phyloP scores from a whole-genome alignment of 1,284 basidiomycete species.

The Ustilago curta region DNA sequence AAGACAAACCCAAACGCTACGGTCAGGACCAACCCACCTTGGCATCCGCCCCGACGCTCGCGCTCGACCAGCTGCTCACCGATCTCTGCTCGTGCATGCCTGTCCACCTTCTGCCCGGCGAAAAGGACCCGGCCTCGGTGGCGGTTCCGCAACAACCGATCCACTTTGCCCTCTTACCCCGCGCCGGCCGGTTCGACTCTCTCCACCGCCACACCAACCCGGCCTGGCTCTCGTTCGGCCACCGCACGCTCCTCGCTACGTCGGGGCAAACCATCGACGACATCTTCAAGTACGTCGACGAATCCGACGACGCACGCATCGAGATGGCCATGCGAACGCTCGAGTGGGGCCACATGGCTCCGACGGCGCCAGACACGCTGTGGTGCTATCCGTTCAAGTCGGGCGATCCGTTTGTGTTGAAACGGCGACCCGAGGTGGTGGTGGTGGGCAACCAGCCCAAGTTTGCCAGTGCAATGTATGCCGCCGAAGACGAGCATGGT shows the following conservation, averaged over 20 bases:
- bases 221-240: constrained; percentile 78
- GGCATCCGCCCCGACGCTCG: constrained; percentile 68
- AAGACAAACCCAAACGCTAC: constrained; percentile 40
- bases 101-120: constrained; percentile 82
- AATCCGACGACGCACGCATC: constrained; percentile 71
- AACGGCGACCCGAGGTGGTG: constrained; percentile 86
- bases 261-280: constrained; percentile 95
- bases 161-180: constrained; percentile 89
- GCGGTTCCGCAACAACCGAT: constrained; percentile 94
- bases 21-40: constrained; percentile 44
- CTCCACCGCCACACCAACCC: constrained; percentile 91
- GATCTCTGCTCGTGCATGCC: constrained; percentile 74
- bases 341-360: constrained; percentile 94
- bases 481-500: constrained; percentile 58
- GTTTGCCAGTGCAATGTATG: constrained; percentile 72
- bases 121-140: constrained; percentile 84
- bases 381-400: constrained; percentile 95
- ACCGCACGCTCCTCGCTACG: constrained; percentile 77
- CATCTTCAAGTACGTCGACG: constrained; percentile 86
- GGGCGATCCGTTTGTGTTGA: constrained; percentile 88
- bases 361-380: constrained; percentile 96
- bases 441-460: constrained; percentile 88
- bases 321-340: constrained; percentile 83
- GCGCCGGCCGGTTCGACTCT: constrained; percentile 72
- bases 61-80: constrained; percentile 78